phyloP scores from a whole-genome alignment of 768 basidiomycete species.

The Chlorophyllum brunneum region DNA sequence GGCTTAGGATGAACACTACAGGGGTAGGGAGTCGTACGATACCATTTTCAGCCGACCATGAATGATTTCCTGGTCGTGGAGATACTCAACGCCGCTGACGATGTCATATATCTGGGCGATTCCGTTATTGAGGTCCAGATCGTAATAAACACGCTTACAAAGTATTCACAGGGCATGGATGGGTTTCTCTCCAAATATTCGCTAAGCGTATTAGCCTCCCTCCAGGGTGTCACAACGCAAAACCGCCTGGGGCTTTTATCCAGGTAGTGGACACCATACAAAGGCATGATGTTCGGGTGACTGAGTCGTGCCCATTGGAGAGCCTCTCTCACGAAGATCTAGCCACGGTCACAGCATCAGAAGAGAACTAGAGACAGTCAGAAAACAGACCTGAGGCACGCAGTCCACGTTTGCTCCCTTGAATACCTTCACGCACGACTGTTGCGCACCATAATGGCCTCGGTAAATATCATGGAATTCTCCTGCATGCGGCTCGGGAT shows the following conservation, averaged over 20 bases:
- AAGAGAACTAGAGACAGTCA: constrained; percentile 11
- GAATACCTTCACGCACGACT: constrained; percentile 23
- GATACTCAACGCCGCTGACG: constrained; percentile 10
- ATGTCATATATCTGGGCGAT: constrained; percentile 10
- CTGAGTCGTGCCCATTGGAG: constrained; percentile 2
- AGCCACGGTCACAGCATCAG: constrained; percentile 17
- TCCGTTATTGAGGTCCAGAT: too few species aligned
- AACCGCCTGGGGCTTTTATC: background rate
- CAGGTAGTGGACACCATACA: constrained; percentile 10
- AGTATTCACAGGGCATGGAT: background rate
- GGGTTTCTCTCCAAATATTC: constrained; percentile 4
- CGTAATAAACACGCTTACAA: background rate
- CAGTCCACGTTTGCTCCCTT: constrained; percentile 7
- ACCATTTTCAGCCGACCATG: too few species aligned
- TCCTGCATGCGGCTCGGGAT: too few species aligned
- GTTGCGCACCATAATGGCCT: constrained; percentile 15
- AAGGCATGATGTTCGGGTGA: constrained; percentile 5
- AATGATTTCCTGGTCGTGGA: constrained; percentile 11
- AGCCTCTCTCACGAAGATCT: constrained; percentile 4
- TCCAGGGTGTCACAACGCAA: constrained; percentile 16
- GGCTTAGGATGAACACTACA: too few species aligned
- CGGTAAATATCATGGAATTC: constrained; percentile 28
- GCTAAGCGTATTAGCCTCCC: constrained; percentile 12
- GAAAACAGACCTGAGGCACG: constrained; percentile 19
- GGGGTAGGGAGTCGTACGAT: too few species aligned